These are phyloP conservation scores for Auricularia sp. DNA, from an alignment of 768 basidiomycete species.

Conservation along the genomic window DNA sequence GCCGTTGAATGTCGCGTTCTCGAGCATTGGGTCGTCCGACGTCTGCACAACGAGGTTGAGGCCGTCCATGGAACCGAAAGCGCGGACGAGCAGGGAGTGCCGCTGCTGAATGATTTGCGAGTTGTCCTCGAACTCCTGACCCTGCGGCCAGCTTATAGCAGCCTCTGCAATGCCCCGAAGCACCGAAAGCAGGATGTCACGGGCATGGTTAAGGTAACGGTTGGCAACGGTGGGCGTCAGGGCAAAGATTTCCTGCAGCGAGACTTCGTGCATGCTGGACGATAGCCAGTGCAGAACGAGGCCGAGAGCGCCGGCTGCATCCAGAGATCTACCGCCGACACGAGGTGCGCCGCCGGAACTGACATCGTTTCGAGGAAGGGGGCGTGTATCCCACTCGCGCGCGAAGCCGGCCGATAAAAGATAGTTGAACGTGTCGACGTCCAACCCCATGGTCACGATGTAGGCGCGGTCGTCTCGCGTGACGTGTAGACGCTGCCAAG, in stretches of 20 bases:
- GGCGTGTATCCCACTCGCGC: constrained; percentile 10
- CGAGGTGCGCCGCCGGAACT: constrained; percentile 16
- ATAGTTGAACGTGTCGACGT: constrained; percentile 26
- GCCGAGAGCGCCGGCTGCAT: constrained; percentile 32
- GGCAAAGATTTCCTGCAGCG: constrained; percentile 34
- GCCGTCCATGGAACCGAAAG: constrained; percentile 35
- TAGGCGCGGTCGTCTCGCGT: constrained; percentile 16
- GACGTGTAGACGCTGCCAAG: constrained; percentile 27
- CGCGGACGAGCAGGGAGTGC: constrained; percentile 26
- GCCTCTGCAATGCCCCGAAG: constrained; percentile 23
- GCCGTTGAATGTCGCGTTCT: constrained; percentile 39
- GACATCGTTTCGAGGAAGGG: constrained; percentile 26
- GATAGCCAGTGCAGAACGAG: constrained; percentile 32
- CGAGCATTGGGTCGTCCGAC: constrained; percentile 29
- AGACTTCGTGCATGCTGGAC: constrained; percentile 31
- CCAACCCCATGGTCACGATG: constrained; percentile 17
- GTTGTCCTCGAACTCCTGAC: constrained; percentile 21
- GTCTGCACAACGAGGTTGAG: constrained; percentile 28
- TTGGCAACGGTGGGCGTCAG: constrained; percentile 29
- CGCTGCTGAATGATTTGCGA: constrained; percentile 19
- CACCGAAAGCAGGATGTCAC: constrained; percentile 22
- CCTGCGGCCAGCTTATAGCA: constrained; percentile 19
- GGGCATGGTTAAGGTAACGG: constrained; percentile 26
- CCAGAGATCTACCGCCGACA: constrained; percentile 21
- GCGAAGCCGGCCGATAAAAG: constrained; percentile 28